Evolutionary conservation across 441 rosid genomes (phyloP), one percentile per base, ranked within the genome.

Genomic region (Pelargonium hybrid): DNA sequence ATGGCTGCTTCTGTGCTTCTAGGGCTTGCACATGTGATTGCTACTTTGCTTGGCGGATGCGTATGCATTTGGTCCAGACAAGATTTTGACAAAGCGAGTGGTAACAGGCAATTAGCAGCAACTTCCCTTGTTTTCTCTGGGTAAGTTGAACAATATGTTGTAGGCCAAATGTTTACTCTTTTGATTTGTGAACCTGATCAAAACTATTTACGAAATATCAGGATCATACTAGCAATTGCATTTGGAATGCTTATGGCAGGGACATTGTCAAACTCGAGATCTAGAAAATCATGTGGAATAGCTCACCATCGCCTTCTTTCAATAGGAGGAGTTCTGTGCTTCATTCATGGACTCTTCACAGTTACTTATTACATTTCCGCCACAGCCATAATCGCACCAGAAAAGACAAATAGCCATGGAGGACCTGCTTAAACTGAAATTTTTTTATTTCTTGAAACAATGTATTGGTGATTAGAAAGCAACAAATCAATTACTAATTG

Each of bases 101-200:
- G 93, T 23, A 90, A 91, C 74, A 90, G 75, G 82, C 95, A 90
- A 81, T 74, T 93, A 2, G 93, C 98, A 0, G 81, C 87, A 4
- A 85, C 88, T 61, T 91, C 97, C 66, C 92, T 88, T 76, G 69
- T 90, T 69, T 87, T 91, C 80, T 81, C 96, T 3, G 91, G 98
- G 98, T 93, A n/a, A n/a, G n/a, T n/a, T n/a, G n/a, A n/a, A n/a
- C n/a, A n/a, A n/a, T n/a, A n/a, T n/a, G n/a, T n/a, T n/a, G n/a
- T n/a, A n/a, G n/a, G n/a, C n/a, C n/a, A n/a, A n/a, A n/a, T n/a
- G n/a, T n/a, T n/a, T n/a, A n/a, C n/a, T n/a, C n/a, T n/a, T n/a
- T n/a, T n/a, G n/a, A n/a, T n/a, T n/a, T n/a, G n/a, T n/a, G n/a
- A n/a, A n/a, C n/a, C n/a, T n/a, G n/a, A n/a, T n/a, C n/a, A n/a